A percentile compares a stretch with the other conserved stretches of the same genome.
These are phyloP conservation scores for Euphorbia lathyris DNA, from an alignment of 345 rosid species.

Conservation along the genomic window DNA sequence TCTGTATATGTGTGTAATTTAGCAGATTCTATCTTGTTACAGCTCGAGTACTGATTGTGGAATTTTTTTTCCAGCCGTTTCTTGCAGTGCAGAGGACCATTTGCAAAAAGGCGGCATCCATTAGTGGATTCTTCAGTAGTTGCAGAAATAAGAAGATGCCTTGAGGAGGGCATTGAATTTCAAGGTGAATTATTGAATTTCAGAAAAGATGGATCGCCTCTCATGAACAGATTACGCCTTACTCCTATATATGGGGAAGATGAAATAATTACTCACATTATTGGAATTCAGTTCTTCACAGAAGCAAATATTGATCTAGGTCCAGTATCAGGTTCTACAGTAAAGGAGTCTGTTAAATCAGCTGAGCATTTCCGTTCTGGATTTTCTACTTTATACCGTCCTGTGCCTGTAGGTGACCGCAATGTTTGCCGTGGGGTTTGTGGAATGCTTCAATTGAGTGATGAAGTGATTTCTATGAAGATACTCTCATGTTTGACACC, in stretches of 20 bases:
- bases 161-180: conserved; percentile 76
- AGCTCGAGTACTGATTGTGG: conserved; percentile 12
- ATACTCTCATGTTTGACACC: conserved; percentile 77
- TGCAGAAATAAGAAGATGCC: conserved; percentile 76
- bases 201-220: conserved; percentile 77
- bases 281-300: conserved; percentile 80
- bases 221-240: conserved; percentile 71
- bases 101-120: conserved; percentile 90
- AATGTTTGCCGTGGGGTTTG: conserved; percentile 60
- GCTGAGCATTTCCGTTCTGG: conserved; percentile 38
- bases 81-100: conserved; percentile 89
- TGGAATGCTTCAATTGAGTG: conserved; percentile 68
- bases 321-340: conserved; percentile 53
- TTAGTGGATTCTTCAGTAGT: conserved; percentile 70
- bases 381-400: conserved; percentile 36
- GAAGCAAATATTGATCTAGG: conserved; percentile 82
- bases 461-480: conserved; percentile 69
- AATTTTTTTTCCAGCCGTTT: conserved; percentile 56
- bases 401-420: conserved; percentile 43
- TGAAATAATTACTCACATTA: conserved; percentile 67
- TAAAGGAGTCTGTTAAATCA: conserved; percentile 52
- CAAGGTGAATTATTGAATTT: conserved; percentile 86
- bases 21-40: conserved; percentile 11
- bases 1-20: background rate
- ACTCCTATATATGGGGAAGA: conserved; percentile 88